phyloP scores from a whole-genome alignment of 768 basidiomycete species.

The Lyophyllum semitale region DNA sequence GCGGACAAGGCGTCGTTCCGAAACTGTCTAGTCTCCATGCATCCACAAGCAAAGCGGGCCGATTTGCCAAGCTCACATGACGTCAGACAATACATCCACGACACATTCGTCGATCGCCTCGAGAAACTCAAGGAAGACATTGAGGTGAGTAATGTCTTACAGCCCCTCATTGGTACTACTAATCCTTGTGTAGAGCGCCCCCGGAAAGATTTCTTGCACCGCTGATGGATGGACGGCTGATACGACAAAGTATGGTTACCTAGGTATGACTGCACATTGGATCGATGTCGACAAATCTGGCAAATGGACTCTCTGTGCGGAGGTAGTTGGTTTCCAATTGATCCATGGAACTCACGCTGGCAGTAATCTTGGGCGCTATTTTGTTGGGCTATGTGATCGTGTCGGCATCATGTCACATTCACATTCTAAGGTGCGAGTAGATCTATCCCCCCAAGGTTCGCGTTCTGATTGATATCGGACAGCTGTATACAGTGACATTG shows the following conservation, averaged over 20 bases:
- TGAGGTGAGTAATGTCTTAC: background rate
- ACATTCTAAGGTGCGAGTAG: conserved; percentile 22
- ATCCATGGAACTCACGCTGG: conserved; percentile 25
- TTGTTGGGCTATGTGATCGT: conserved; percentile 23
- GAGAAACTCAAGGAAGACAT: background rate
- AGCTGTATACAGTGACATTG: conserved; percentile 21
- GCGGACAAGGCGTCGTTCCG: conserved; percentile 1
- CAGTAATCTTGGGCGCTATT: conserved; percentile 26
- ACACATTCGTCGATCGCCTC: background rate
- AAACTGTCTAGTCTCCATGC: conserved; percentile 9
- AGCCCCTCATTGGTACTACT: background rate
- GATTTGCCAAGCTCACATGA: conserved; percentile 13
- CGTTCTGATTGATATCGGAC: background rate
- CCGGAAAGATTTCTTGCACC: conserved; percentile 21
- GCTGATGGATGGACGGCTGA: conserved; percentile 19
- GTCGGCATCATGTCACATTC: conserved; percentile 20
- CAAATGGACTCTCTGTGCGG: conserved; percentile 22
- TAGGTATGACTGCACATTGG: conserved; percentile 22
- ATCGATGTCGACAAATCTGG: conserved; percentile 16
- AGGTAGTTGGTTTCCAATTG: conserved; percentile 23
- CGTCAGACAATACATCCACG: conserved; percentile 6
- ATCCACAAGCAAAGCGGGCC: background rate
- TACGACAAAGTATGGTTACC: conserved; percentile 10
- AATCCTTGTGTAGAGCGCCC: conserved; percentile 10
- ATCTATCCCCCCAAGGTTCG: background rate